Evolutionary conservation across 129 eudicot genomes (phyloP), one percentile per base, ranked within the genome.

Genomic region (Lactuca saligna): DNA sequence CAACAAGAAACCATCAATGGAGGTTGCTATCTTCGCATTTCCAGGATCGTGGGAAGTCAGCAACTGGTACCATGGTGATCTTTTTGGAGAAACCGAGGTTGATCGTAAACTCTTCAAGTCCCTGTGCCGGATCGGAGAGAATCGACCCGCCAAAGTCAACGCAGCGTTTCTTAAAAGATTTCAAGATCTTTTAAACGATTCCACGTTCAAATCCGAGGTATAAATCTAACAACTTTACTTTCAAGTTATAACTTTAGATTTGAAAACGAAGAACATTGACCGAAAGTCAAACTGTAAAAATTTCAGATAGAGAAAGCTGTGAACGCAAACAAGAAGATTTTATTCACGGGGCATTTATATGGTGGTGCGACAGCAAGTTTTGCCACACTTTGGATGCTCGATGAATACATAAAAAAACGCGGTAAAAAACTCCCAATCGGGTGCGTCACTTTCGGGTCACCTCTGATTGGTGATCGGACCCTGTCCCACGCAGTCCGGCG

Each of bases 351-450:
- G 12, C 95, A 92, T 65, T 84, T 89, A 34, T 80, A 81, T 0
- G 95, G 91, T 39, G 98, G 87, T 38, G 75, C 89, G 59, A 56
- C 72, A 13, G 95, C 98, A 74, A 86, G 83, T 62, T 75, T 88
- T 68, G 81, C 87, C 67, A 75, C 98, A 53, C 82, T 92, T 17
- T 88, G 95, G 91, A 80, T 80, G 71, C 75, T 92, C 37, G 96
- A 91, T 49, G 70, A 66, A 62, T 75, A 68, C 82, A 75, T 48
- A 10, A 79, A 81, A 72, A 70, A 54, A 70, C 35, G 15, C 9
- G 31, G 39, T 3, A 48, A 39, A 25, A 53, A 13, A 14, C 2
- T n/a, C 35, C 54, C 78, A 8, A 67, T 57, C 3, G 57, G 12
- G 33, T 78, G 82, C 4, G 53, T 78, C n/a, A 78, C 82, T 12